Evolutionary conservation across 768 basidiomycete genomes (phyloP), one percentile per base, ranked within the genome.

Genomic region (Suillus decipiens): DNA sequence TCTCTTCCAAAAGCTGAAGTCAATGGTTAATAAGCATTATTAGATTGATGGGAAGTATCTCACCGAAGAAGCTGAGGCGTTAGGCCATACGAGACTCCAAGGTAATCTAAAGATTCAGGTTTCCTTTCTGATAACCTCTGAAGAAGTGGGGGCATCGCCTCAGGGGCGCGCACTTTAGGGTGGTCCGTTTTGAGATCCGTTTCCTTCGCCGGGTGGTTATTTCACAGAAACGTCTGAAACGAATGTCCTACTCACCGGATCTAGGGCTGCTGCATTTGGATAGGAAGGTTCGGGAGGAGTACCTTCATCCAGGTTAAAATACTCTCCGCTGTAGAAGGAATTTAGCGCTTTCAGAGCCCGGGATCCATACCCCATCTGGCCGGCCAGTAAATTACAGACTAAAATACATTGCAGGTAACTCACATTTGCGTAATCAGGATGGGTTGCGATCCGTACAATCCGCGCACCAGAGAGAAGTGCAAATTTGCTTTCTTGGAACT

Each of bases 401-500:
- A 54, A 45, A 31, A 11, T 19, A 15, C 6, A n/a, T 17, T 47
- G 31, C n/a, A 19, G 33, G 22, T 19, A 19, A 81, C 89, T 72
- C 67, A 95, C 95, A 69, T 87, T 90, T 43, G 92, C 87, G 72
- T 96, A 96, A 73, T 99, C 96, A 0, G 97, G 97, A 77, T 97
- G 95, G 36, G 92, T 94, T 36, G 97, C 96, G 59, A 99, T 89
- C 62, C 97, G 81, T 17, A 99, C 96, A 28, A 99, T 79, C 54
- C 97, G 80, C 7, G 92, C 96, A 0, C 97, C 97, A 45, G 93
- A 95, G 66, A 99, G 78, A 76, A 85, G 81, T 7, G 93, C 96
- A 76, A 99, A 99, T 73, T 92, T 90, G 68, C 85, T 89, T 75
- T 99, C 97, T 79, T 97, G 95, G 81, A 93, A 99, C 80, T 98